These are phyloP conservation scores for Imleria badia DNA, from an alignment of 768 basidiomycete genomes.

Conservation along the genomic window DNA sequence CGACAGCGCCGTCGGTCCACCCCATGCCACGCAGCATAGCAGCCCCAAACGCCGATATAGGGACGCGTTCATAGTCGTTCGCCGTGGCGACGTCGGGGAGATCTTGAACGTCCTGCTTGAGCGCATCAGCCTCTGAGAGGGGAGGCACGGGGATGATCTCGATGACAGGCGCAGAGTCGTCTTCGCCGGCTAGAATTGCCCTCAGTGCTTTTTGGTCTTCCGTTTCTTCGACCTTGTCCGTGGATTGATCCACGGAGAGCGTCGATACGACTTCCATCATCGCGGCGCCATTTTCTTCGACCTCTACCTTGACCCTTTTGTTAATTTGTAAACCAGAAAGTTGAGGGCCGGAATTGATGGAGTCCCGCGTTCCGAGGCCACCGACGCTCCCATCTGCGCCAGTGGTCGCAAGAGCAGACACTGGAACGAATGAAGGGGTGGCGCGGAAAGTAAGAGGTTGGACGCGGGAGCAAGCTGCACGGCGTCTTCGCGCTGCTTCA, in stretches of 20 bases:
- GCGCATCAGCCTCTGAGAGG: conserved; percentile 78
- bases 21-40: conserved; percentile 97
- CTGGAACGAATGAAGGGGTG: conserved; percentile 58
- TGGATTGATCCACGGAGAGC: conserved; percentile 13
- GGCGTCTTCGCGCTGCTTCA: conserved; percentile 66
- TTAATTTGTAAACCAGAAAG: conserved; percentile 63
- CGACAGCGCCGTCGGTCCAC: conserved; percentile 83
- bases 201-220: conserved; percentile 82
- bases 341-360: conserved; percentile 77
- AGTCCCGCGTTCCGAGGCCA: conserved; percentile 70
- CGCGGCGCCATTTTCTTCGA: conserved; percentile 28
- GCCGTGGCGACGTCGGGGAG: conserved; percentile 75
- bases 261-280: neutral
- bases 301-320: conserved; percentile 31
- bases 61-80: conserved; percentile 87
- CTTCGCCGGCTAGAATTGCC: conserved; percentile 63
- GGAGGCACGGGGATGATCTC: conserved; percentile 62
- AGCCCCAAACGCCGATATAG: conserved; percentile 89
- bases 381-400: conserved; percentile 75
- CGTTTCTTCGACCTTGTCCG: conserved; percentile 44
- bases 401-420: conserved; percentile 51
- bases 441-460: conserved; percentile 10
- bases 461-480: conserved; percentile 20
- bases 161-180: conserved; percentile 41
- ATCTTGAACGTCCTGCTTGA: conserved; percentile 77